Percentiles rank a stretch among this genome's conserved stretches.
These are phyloP conservation scores for Coniochaeta sp. DNA, from an alignment of 2,329 filamentous ascomycete species.

Conservation along the genomic window DNA sequence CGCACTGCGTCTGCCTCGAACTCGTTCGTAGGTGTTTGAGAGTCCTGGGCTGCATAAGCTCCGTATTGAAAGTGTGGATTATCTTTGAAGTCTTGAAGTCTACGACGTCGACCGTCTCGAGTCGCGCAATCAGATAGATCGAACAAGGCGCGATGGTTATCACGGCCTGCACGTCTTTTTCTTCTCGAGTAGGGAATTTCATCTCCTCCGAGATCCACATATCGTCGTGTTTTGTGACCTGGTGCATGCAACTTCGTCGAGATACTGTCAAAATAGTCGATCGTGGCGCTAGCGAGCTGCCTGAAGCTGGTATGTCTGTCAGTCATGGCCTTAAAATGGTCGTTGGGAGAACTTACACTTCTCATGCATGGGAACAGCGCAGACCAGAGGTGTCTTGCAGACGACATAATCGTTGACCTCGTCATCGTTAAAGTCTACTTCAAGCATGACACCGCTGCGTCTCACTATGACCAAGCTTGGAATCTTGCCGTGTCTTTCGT, in stretches of 20 bases:
- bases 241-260: constrained; percentile 41
- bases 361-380: constrained; percentile 36
- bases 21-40: constrained; percentile 53
- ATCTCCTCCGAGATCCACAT: constrained; percentile 45
- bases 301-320: constrained; percentile 8
- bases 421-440: constrained; percentile 42
- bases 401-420: constrained; percentile 36
- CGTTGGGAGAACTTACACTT: constrained; percentile 28
- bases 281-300: constrained; percentile 12
- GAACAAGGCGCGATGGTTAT: constrained; percentile 51
- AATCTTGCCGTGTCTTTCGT: constrained; percentile 26
- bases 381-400: constrained; percentile 45
- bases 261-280: constrained; percentile 40
- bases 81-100: constrained; percentile 49
- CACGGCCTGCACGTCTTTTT: constrained; percentile 45
- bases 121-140: constrained; percentile 53
- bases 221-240: constrained; percentile 31
- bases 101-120: constrained; percentile 50
- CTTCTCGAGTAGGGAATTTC: constrained; percentile 26
- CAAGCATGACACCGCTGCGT: constrained; percentile 55
- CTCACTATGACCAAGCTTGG: constrained; percentile 54
- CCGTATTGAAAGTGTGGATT: constrained; percentile 55
- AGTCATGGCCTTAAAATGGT: background rate
- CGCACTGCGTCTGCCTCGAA: constrained; percentile 43
- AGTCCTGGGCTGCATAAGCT: constrained; percentile 49